phyloP scores from a whole-genome alignment of 2,329 filamentous ascomycete genomes.

The Coniella vitis region DNA sequence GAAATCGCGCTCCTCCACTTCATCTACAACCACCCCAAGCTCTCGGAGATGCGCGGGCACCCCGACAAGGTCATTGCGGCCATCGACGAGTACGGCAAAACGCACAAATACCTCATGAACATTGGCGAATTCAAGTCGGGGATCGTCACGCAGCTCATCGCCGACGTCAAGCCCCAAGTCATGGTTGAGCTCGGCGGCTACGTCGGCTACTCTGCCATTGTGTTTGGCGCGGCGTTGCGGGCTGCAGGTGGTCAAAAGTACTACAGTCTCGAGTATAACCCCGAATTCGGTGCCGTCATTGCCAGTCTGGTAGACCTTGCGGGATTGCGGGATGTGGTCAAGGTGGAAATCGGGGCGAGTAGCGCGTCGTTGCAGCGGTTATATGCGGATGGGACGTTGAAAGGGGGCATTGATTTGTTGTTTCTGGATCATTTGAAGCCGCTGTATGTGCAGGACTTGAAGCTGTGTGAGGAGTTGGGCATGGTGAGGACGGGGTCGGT shows the following conservation, averaged over 20 bases:
- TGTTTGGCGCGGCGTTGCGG: conserved; percentile 63
- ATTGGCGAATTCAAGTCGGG: conserved; percentile 68
- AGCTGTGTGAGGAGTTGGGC: conserved; percentile 65
- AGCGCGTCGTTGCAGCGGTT: conserved; percentile 59
- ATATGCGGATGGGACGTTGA: conserved; percentile 43
- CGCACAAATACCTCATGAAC: conserved; percentile 71
- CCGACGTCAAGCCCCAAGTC: conserved; percentile 41
- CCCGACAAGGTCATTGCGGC: conserved; percentile 57
- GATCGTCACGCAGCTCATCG: conserved; percentile 63
- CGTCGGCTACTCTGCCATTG: conserved; percentile 72
- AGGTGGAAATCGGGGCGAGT: conserved; percentile 63
- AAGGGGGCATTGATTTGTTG: conserved; percentile 56
- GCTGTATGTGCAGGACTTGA: conserved; percentile 66
- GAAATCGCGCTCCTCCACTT: conserved; percentile 68
- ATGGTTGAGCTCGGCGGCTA: conserved; percentile 71
- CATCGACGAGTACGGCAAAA: conserved; percentile 59
- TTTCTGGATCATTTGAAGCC: conserved; percentile 81
- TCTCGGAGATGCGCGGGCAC: conserved; percentile 57
- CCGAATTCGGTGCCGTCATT: conserved; percentile 67
- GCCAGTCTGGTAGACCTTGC: conserved; percentile 65
- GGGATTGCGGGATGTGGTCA: conserved; percentile 63
- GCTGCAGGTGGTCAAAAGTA: conserved; percentile 58
- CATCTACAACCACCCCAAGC: conserved; percentile 54
- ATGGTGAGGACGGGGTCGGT: conserved; percentile 57
- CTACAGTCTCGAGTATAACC: conserved; percentile 66